phyloP scores from a whole-genome alignment of 176 grass and related monocot genomes.

The Triticum urartu region DNA sequence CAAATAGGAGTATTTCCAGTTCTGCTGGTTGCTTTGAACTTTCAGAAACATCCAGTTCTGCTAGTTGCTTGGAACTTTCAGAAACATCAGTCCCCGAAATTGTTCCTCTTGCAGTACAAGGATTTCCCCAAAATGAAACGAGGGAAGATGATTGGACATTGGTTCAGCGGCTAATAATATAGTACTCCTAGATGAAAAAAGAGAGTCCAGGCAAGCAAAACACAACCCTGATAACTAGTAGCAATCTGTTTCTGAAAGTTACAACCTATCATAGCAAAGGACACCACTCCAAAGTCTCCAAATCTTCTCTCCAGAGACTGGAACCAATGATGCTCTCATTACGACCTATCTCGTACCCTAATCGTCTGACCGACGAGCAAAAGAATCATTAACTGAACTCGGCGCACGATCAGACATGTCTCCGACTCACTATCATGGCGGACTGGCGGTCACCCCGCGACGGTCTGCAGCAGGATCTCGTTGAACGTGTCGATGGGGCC shows the following conservation, averaged over 20 bases:
- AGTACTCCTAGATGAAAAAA: too few relatives aligned
- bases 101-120: neutral
- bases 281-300: neutral
- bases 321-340: neutral
- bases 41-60: neutral
- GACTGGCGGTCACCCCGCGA: constrained; percentile 33
- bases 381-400: neutral
- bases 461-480: constrained; percentile 55
- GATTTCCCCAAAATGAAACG: neutral
- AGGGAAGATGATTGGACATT: neutral
- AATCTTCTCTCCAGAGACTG: neutral
- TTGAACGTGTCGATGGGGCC: constrained; percentile 79
- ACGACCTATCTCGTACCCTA: neutral
- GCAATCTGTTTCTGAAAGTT: neutral
- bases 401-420: neutral
- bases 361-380: neutral
- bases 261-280: neutral
- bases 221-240: neutral
- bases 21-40: neutral
- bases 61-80: neutral
- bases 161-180: too few relatives aligned
- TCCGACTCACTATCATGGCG: neutral
- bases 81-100: neutral
- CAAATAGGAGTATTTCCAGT: too few relatives aligned
- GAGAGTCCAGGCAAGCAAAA: too few relatives aligned